Evolutionary conservation across 2,329 filamentous ascomycete genomes (phyloP), one percentile per base, ranked within the genome.

Genomic region (Talaromyces sp.): DNA sequence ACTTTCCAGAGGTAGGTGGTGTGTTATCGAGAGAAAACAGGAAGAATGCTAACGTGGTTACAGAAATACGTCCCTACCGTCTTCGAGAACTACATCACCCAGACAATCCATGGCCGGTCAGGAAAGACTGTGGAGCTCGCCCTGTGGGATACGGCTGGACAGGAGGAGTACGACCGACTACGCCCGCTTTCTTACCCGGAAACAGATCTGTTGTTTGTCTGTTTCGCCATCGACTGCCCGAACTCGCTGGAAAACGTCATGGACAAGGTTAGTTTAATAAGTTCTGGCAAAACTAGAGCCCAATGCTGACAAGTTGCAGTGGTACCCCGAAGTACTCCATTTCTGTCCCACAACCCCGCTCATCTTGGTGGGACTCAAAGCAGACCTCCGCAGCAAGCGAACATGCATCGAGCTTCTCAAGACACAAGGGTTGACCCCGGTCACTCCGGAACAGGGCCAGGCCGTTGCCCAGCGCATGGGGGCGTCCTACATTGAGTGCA

Each of bases 21-120:
- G 24, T 21, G 9, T 29, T 27, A 5, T 12, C 27, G 17, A n/a
- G 2, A 29, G 17, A 27, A 19, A 5, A 27, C 11, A 52, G 51
- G 21, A 24, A 41, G 19, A 43, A 31, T 41, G 19, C 35, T 59
- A 19, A 60, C 31, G 1, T 35, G 11, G 5, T 12, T 12, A 1
- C 70, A 99, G 94, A 97, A 97, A 97, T 99, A 99, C 71, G 94
- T 99, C 46, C 94, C 94, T 3, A 99, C 94, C 2, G 94, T 99
- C 57, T 99, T 99, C 75, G 94, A 99, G 74, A 99, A 99, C 81
- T 99, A 99, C 85, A 97, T 99, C 79, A 97, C 94, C 58, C 93
- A 96, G 76, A 95, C 93, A 60, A 89, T 88, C 62, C 94, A 99
- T 78, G 86, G 87, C 65, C 85, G 87, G 51, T 90, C 89, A 12